Evolutionary conservation across 768 basidiomycete genomes (phyloP), one percentile per base, ranked within the genome.

Genomic region (Trametes cinnabarina): DNA sequence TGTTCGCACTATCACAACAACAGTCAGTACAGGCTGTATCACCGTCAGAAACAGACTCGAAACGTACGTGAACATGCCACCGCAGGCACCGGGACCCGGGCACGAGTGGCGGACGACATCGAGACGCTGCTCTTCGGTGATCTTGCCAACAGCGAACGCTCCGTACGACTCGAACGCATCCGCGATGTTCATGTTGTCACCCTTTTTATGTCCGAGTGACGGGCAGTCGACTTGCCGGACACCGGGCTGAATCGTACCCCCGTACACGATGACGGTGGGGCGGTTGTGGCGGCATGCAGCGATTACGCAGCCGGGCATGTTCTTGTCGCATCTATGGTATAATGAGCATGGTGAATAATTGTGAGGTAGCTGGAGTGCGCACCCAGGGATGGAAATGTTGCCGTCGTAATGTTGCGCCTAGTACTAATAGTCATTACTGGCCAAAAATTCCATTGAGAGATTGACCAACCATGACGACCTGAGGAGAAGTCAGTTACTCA

Each of bases 231-330:
- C 74, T 55, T 84, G 82, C n/a, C 90, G 83, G 26, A 76, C 77
- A 41, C 92, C 92, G 15, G 86, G 77, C 69, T 86, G 84, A 55
- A 94, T 94, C 3, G 92, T 91, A 4, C 92, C 92, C 15, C 92
- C 74, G 68, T 94, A 94, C 12, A 94, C 80, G 53, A 93, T 87
- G 66, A 94, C 84, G 1, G 92, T 93, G 1, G 92, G 92, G 6
- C 92, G 82, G 68, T 94, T 94, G 74, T 92, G 88, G 50, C 92
- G 85, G 37, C 77, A 88, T 1, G 92, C 92, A 15, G 92, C 92
- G 68, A 94, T 91, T 55, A 92, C 78, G 68, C 87, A 90, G 17
- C 90, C 92, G 9, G 92, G 92, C 92, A 94, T 93, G 68, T 94
- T 94, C 76, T 94, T 94, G 73, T 94, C 92, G 63, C 92, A 94